Conservation (phyloP, 2,329 filamentous ascomycete species). For the Paracoccidioides brasiliensis region DNA sequence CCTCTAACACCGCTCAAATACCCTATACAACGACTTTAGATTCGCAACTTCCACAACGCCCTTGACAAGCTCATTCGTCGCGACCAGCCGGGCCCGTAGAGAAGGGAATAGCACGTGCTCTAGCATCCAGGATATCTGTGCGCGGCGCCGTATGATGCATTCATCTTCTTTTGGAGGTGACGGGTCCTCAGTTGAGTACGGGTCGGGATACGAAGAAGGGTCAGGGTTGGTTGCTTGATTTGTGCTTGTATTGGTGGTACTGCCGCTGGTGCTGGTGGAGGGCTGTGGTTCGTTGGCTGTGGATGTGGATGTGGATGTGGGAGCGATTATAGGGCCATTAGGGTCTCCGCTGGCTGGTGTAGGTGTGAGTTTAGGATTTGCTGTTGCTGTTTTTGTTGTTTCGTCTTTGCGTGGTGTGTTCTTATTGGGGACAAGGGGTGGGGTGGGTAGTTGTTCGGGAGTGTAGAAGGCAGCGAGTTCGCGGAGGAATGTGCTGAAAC, state of each 20-base stretch:
- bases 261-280: too few relatives aligned
- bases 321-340: too few relatives aligned
- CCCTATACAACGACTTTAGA: conserved; percentile 79
- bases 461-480: conserved; percentile 86
- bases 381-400: conserved; percentile 2
- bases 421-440: neutral
- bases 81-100: conserved; percentile 68
- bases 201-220: too few relatives aligned
- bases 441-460: conserved; percentile 59
- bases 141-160: conserved; percentile 38
- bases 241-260: too few relatives aligned
- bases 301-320: neutral
- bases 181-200: neutral
- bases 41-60: conserved; percentile 79
- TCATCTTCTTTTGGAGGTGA: conserved; percentile 33
- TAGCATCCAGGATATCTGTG: conserved; percentile 59
- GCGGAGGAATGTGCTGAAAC: conserved; percentile 71
- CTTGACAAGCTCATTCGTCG: conserved; percentile 62
- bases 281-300: neutral
- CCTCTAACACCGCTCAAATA: conserved; percentile 79
- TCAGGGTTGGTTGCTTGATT: neutral
- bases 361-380: conserved; percentile 1
- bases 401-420: neutral
- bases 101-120: conserved; percentile 86
- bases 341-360: neutral